Evolutionary conservation across 164 flowering plant genomes (phyloP), one percentile per base, ranked within the genome.

Genomic region (Malania oleifera): DNA sequence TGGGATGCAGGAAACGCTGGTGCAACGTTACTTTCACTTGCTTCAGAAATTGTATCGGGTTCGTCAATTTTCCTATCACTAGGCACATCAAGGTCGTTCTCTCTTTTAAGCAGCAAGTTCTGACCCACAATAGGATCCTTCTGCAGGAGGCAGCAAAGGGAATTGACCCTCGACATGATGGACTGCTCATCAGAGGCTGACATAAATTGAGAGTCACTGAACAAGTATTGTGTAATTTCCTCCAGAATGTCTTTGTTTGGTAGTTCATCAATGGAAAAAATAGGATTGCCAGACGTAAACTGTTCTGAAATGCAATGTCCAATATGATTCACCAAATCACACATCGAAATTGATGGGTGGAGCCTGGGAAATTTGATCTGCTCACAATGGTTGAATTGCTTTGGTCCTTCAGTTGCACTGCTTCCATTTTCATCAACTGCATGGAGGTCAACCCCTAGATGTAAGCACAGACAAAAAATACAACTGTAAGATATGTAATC

Each of bases 121-220:
- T 58, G 54, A 20, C 41, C 60, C 12, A 48, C 25, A 1, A 37
- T 27, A 10, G 67, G 53, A 18, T 71, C 70, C 40, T 69, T 72
- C 55, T 77, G 74, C 26, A 77, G 40, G 50, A 71, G 75, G 67
- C 67, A 62, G 55, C 69, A 70, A 5, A 78, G 71, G 5, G 79
- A 78, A 63, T 70, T 75, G 38, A 75, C 73, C 67, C 82, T 67
- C 25, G 75, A 63, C 79, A 73, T 70, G 56, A 75, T 57, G 11
- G 57, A 29, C 22, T 67, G 34, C 44, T 77, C 79, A 49, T 75
- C 82, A 20, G 73, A 57, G n/a, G 65, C 37, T 13, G 70, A 7
- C 39, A 75, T 18, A 2, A 50, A 17, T 28, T 68, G 75, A 6
- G 63, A 1, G 53, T 70, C 75, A 48, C 55, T 61, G 2, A 73